Evolutionary conservation across 1,139 yeast species (phyloP), one percentile per base, ranked within the genome.

Genomic region (Kurtzmaniella natalensis): DNA sequence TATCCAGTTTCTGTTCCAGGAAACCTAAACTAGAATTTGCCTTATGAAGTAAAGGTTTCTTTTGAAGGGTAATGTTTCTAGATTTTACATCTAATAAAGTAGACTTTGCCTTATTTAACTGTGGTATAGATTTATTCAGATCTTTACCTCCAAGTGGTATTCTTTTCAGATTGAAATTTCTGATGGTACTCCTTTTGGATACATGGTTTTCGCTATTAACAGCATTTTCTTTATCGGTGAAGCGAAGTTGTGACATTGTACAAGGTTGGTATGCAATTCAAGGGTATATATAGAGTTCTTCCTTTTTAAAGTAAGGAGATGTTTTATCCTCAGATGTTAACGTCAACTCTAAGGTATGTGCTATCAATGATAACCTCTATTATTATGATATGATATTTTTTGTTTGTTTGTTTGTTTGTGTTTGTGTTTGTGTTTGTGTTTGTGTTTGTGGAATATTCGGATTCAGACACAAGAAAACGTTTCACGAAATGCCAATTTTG

Each of bases 111-210:
- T 70, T 50, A 33, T 51, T 58, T 39, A 66, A 51, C 3, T 50
- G 33, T 2, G 64, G 60, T n/a, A 51, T 34, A 22, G 42, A 41
- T 19, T 45, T 45, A 45, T 72, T 72, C 35, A 57, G 64, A 45
- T 68, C 71, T 44, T 72, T 72, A 2, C 76, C 76, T 3, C 76
- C 75, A 37, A 72, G 58, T 0, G 78, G 78, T 1, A 71, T 57
- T 43, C 78, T 51, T 27, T 46, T 29, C 30, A 20, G 14, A 7
- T 31, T 17, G 11, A 26, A 21, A 25, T 24, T 21, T 20, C 24
- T 35, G 18, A 22, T 29, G 7, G 31, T 29, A 30, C 31, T 33
- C 25, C 20, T 34, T 28, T 21, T 32, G 19, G 25, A 17, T 22
- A 18, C 18, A 8, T 11, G 15, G 19, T 31, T 28, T 18, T 34